phyloP scores from a whole-genome alignment of 768 basidiomycete species.

The Suillus sp. region DNA sequence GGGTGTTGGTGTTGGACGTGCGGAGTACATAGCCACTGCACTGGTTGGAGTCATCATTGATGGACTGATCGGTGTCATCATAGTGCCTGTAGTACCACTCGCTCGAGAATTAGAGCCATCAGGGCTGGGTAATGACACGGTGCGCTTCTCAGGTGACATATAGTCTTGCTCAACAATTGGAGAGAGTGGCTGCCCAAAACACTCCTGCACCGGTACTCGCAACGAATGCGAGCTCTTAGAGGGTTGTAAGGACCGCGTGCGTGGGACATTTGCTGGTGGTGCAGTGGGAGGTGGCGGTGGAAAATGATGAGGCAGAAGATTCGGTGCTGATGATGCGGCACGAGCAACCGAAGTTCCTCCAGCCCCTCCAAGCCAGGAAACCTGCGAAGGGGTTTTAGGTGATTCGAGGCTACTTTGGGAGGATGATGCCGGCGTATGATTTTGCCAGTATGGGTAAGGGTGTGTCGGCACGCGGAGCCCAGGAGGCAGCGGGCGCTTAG shows the following conservation, averaged over 20 bases:
- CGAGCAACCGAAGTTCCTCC: constrained; percentile 17
- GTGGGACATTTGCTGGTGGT: constrained; percentile 24
- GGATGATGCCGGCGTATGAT: constrained; percentile 34
- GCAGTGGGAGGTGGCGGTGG: constrained; percentile 38
- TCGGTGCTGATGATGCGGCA: constrained; percentile 13
- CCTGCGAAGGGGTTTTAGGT: constrained; percentile 38
- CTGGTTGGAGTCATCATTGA: constrained; percentile 31
- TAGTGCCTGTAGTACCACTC: constrained; percentile 33
- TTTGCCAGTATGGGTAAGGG: constrained; percentile 39
- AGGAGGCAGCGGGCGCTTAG: constrained; percentile 28
- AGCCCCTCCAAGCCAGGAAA: constrained; percentile 39
- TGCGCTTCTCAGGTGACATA: constrained; percentile 50
- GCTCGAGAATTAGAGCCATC: constrained; percentile 29
- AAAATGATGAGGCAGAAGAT: constrained; percentile 26
- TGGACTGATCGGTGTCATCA: constrained; percentile 37
- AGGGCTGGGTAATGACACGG: constrained; percentile 34
- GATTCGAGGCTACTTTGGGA: constrained; percentile 35
- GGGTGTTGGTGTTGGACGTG: constrained; percentile 28
- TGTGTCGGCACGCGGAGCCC: constrained; percentile 36
- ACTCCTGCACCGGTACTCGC: constrained; percentile 38
- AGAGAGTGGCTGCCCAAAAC: constrained; percentile 48
- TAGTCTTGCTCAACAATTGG: constrained; percentile 71
- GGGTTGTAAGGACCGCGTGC: constrained; percentile 35
- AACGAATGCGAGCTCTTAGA: constrained; percentile 46
- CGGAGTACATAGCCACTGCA: constrained; percentile 21